A percentile compares a stretch with the other conserved stretches of the same genome.
phyloP scores from a whole-genome alignment of 257 asterid genomes.

The Salvia rosmarinus region DNA sequence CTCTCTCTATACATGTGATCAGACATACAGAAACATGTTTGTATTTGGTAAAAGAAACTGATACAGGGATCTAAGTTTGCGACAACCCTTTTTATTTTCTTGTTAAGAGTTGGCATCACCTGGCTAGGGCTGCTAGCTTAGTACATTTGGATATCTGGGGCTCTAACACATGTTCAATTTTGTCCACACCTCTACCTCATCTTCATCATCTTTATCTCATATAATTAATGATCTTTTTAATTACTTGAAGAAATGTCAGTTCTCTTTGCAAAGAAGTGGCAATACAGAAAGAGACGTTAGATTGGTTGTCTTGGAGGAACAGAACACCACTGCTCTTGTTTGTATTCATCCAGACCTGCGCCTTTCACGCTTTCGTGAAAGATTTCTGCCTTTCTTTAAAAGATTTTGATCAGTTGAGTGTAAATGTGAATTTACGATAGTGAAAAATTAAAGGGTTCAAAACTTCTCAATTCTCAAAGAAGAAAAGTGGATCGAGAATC shows the following conservation, averaged over 20 bases:
- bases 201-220: not conserved
- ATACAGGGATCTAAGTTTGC: conserved; percentile 40
- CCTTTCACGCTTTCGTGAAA: conserved; percentile 34
- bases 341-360: conserved; percentile 18
- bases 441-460: conserved; percentile 22
- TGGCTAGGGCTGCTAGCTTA: conserved; percentile 36
- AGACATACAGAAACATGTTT: conserved; percentile 16
- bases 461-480: not conserved
- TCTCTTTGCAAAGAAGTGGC: conserved; percentile 36
- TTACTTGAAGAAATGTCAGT: conserved; percentile 34
- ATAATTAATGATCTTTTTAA: not conserved
- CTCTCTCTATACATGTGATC: not conserved
- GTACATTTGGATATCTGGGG: not conserved
- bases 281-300: conserved; percentile 18
- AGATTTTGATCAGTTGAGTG: conserved; percentile 24
- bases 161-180: no score
- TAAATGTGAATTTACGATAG: conserved; percentile 28
- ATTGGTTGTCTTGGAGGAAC: conserved; percentile 5
- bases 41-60: conserved; percentile 40
- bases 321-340: conserved; percentile 3
- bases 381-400: no score
- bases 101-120: conserved; percentile 38
- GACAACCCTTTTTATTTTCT: conserved; percentile 39
- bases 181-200: not conserved
- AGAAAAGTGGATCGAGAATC: not conserved